Conservation (phyloP, 345 rosid genomes). For the Punica granatum region DNA sequence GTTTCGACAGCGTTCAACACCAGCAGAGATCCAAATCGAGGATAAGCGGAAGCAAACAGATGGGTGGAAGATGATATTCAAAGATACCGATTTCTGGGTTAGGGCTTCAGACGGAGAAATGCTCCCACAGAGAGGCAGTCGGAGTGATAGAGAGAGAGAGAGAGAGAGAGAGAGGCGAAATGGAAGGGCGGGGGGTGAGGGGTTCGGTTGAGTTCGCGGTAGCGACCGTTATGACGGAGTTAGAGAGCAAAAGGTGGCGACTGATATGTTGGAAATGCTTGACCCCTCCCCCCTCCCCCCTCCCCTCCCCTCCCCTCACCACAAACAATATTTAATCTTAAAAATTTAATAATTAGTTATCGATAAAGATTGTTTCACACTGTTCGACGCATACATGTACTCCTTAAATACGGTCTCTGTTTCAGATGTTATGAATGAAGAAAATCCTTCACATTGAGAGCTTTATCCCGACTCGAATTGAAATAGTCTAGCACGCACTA, state of each 20-base stretch:
- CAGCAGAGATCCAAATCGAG: neutral
- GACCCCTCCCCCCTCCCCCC: too few relatives aligned
- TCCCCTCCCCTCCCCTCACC: too few relatives aligned
- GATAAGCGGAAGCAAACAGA: neutral
- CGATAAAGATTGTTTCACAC: too few relatives aligned
- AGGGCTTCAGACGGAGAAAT: conserved; percentile 3
- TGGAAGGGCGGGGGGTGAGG: neutral
- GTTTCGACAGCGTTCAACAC: neutral
- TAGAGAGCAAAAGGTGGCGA: conserved; percentile 2
- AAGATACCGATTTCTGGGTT: neutral
- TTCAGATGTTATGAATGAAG: too few relatives aligned
- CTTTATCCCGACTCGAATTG: too few relatives aligned
- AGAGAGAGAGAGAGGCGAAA: neutral
- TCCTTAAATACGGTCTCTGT: too few relatives aligned
- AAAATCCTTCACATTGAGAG: too few relatives aligned
- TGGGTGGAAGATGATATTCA: neutral
- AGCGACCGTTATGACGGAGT: conserved; percentile 7
- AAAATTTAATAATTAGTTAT: too few relatives aligned
- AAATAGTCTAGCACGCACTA: too few relatives aligned
- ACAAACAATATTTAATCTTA: too few relatives aligned
- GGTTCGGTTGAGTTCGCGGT: conserved; percentile 2
- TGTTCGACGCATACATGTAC: too few relatives aligned
- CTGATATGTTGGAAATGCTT: neutral
- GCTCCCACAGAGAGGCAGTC: neutral
- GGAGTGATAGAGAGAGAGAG: neutral